These are phyloP conservation scores for Penicillium sp. DNA, from an alignment of 2,329 filamentous ascomycete genomes.

Conservation along the genomic window DNA sequence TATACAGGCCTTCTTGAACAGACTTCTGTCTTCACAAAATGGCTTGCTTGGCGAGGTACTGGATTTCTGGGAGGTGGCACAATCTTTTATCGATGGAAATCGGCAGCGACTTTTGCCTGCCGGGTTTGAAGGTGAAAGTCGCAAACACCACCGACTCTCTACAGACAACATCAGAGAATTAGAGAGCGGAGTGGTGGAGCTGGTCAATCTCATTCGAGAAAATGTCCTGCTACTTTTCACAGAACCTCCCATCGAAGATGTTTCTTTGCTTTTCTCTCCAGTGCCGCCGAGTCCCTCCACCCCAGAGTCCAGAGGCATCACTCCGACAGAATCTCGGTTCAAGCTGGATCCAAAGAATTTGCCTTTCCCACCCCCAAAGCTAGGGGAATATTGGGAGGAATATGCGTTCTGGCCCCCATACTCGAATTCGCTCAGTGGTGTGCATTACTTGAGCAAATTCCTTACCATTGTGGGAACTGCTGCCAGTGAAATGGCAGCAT, in stretches of 20 bases:
- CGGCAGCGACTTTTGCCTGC: constrained; percentile 77
- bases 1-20: constrained; percentile 71
- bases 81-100: constrained; percentile 85
- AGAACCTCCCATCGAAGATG: constrained; percentile 85
- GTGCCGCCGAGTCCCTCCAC: constrained; percentile 66
- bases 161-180: constrained; percentile 70
- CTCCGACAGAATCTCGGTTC: constrained; percentile 71
- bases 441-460: constrained; percentile 83
- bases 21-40: constrained; percentile 70
- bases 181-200: constrained; percentile 74
- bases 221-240: constrained; percentile 80
- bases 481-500: constrained; percentile 78
- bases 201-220: constrained; percentile 81
- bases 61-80: constrained; percentile 90
- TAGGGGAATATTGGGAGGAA: constrained; percentile 87
- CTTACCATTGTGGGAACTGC: constrained; percentile 81
- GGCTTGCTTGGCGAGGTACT: constrained; percentile 86
- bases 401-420: constrained; percentile 95
- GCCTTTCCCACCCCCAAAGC: constrained; percentile 73
- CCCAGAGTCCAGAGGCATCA: constrained; percentile 57
- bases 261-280: constrained; percentile 84
- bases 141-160: constrained; percentile 77
- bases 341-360: constrained; percentile 76
- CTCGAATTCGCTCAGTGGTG: constrained; percentile 89
- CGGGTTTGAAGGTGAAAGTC: constrained; percentile 80